A percentile compares a stretch with the other conserved stretches of the same genome.
Conservation (phyloP, 2,329 filamentous ascomycete genomes). For the Hypoxylon sp. region DNA sequence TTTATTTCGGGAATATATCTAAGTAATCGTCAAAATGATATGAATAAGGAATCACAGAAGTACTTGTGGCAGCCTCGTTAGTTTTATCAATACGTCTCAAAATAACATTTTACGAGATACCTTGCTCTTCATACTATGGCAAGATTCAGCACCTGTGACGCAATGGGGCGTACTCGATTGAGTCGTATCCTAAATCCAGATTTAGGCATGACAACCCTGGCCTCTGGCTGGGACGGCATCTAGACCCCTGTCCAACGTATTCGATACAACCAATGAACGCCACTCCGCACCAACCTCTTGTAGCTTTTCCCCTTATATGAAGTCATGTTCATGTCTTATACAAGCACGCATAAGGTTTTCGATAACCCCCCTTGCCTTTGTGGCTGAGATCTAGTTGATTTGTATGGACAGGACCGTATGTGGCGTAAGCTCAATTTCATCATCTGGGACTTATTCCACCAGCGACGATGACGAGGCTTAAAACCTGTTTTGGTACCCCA, state of each 20-base stretch:
- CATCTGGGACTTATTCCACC: slow-evolving; percentile 18
- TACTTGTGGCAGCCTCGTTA: slow-evolving; percentile 23
- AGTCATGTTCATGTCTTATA: slow-evolving; percentile 29
- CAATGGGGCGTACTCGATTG: slow-evolving; percentile 32
- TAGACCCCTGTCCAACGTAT: slow-evolving; percentile 23
- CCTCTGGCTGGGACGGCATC: slow-evolving; percentile 27
- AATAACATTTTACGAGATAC: slow-evolving; percentile 23
- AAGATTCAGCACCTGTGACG: slow-evolving; percentile 41
- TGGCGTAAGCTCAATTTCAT: slow-evolving; percentile 32
- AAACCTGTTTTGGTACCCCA: slow-evolving; percentile 45
- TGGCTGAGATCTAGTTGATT: slow-evolving; percentile 31
- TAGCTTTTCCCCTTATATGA: slow-evolving; percentile 20
- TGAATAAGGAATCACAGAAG: background rate
- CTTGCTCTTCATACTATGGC: slow-evolving; percentile 21
- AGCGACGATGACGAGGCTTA: slow-evolving; percentile 26
- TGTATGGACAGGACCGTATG: slow-evolving; percentile 15
- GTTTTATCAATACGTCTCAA: slow-evolving; percentile 46
- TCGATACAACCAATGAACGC: slow-evolving; percentile 21
- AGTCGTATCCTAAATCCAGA: slow-evolving; percentile 41
- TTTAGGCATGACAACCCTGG: slow-evolving; percentile 23
- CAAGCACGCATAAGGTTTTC: slow-evolving; percentile 7
- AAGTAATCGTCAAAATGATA: slow-evolving; percentile 23
- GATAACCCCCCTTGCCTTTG: slow-evolving; percentile 11
- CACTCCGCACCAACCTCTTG: slow-evolving; percentile 14
- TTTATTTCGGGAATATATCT: slow-evolving; percentile 18